Percentiles rank a stretch among this genome's conserved stretches.
These are phyloP conservation scores for Hebeloma cylindrosporum DNA, from an alignment of 768 basidiomycete genomes.

Conservation along the genomic window DNA sequence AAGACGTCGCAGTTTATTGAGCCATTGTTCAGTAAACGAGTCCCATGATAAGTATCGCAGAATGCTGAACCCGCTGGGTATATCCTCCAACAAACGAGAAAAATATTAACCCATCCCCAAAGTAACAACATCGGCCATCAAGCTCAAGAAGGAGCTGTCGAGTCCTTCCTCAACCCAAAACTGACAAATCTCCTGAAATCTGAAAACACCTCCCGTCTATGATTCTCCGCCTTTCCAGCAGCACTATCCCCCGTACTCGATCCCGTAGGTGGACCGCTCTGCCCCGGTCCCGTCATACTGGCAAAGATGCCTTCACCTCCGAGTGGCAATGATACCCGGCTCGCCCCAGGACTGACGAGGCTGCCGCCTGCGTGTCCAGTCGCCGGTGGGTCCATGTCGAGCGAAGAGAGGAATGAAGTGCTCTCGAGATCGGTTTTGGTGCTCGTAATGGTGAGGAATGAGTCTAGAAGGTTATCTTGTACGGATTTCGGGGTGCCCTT, in stretches of 20 bases:
- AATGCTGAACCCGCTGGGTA: too few species aligned
- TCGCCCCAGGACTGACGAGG: conserved; percentile 64
- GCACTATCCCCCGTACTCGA: conserved; percentile 44
- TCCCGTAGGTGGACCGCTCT: conserved; percentile 63
- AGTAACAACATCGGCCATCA: too few species aligned
- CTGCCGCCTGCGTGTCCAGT: conserved; percentile 47
- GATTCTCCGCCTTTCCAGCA: conserved; percentile 41
- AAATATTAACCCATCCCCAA: too few species aligned
- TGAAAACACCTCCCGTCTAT: conserved; percentile 80
- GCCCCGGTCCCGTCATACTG: conserved; percentile 56
- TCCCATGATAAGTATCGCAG: too few species aligned
- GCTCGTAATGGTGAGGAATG: conserved; percentile 91
- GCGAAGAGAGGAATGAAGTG: conserved; percentile 87
- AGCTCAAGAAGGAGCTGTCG: conserved; percentile 23
- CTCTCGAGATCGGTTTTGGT: conserved; percentile 85
- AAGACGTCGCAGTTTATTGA: too few species aligned
- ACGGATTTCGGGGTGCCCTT: conserved; percentile 87
- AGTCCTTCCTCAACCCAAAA: conserved; percentile 81
- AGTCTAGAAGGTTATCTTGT: conserved; percentile 88
- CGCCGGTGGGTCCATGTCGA: conserved; percentile 92
- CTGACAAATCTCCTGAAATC: conserved; percentile 87
- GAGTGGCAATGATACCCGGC: conserved; percentile 55
- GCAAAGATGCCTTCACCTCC: conserved; percentile 60
- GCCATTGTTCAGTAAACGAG: too few species aligned
- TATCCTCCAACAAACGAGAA: too few species aligned